A percentile compares a stretch with the other conserved stretches of the same genome.
These are phyloP conservation scores for Leptomonas seymouri DNA, from an alignment of 208 protist genomes.

Conservation along the genomic window DNA sequence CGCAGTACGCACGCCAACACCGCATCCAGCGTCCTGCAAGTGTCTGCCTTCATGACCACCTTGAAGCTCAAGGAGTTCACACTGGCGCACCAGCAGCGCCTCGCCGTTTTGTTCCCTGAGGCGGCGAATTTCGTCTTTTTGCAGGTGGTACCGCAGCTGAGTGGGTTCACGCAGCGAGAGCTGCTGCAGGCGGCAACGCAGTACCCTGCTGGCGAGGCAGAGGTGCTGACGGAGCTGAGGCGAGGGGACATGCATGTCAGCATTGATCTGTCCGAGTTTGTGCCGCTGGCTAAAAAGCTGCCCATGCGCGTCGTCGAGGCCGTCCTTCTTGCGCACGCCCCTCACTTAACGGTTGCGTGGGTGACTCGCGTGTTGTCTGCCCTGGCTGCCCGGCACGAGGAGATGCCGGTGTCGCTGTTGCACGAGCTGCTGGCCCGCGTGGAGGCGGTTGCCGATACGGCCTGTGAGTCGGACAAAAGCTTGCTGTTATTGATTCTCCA, in stretches of 20 bases:
- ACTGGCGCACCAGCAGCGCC: constrained; percentile 45
- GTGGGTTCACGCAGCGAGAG: constrained; percentile 51
- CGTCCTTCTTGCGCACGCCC: constrained; percentile 57
- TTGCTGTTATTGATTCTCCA: constrained; percentile 77
- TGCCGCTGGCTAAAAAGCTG: constrained; percentile 48
- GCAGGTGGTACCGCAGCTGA: constrained; percentile 37
- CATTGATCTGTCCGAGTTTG: constrained; percentile 72
- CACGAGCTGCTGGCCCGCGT: constrained; percentile 45
- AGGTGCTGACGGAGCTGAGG: constrained; percentile 46
- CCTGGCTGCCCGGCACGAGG: constrained; percentile 48
- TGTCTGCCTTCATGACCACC: constrained; percentile 30
- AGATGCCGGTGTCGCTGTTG: constrained; percentile 54
- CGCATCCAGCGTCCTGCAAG: constrained; percentile 31
- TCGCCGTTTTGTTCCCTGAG: constrained; percentile 46
- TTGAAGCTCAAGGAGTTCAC: constrained; percentile 52
- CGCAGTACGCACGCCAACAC: constrained; percentile 1
- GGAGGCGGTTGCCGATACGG: constrained; percentile 33
- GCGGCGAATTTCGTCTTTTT: constrained; percentile 38
- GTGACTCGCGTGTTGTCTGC: constrained; percentile 68
- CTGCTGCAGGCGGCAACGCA: constrained; percentile 59
- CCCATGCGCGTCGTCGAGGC: constrained; percentile 65
- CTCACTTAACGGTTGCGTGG: constrained; percentile 61
- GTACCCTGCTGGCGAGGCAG: constrained; percentile 41
- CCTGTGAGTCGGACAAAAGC: constrained; percentile 69
- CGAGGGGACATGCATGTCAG: constrained; percentile 48